phyloP scores from a whole-genome alignment of 2,329 filamentous ascomycete genomes.

The Plectosphaerella cucumerina region DNA sequence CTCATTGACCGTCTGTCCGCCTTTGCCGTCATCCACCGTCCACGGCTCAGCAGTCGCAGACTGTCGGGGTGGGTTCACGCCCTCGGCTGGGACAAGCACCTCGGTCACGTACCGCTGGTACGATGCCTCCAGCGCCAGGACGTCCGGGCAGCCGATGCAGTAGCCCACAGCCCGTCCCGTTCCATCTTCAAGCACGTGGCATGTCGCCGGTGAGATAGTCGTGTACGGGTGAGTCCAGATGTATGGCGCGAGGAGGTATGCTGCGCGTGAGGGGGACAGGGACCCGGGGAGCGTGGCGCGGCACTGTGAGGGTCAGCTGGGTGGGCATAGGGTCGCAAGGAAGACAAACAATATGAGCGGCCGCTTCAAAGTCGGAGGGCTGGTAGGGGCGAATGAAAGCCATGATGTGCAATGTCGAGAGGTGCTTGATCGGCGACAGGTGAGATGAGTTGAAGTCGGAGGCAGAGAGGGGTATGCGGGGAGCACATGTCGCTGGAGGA shows the following conservation, averaged over 20 bases:
- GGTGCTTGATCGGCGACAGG: too few species aligned
- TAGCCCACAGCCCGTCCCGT: slow-evolving; percentile 41
- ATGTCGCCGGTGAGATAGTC: slow-evolving; percentile 36
- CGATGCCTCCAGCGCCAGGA: slow-evolving; percentile 28
- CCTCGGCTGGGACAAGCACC: slow-evolving; percentile 23
- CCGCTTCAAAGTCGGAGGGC: slow-evolving; percentile 33
- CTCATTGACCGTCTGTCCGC: slow-evolving; percentile 20
- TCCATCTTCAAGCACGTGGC: slow-evolving; percentile 46
- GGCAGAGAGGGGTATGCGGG: too few species aligned
- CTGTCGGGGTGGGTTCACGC: slow-evolving; percentile 13
- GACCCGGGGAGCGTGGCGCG: slow-evolving; percentile 41
- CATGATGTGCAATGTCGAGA: slow-evolving; percentile 21
- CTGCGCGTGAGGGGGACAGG: slow-evolving; percentile 28
- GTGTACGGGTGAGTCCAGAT: slow-evolving; percentile 49
- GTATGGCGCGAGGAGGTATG: slow-evolving; percentile 37
- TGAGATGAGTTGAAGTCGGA: too few species aligned
- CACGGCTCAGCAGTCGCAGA: neutral
- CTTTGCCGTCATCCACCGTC: neutral
- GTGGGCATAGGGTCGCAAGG: neutral
- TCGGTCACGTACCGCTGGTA: slow-evolving; percentile 33
- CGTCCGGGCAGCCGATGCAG: slow-evolving; percentile 41
- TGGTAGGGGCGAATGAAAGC: slow-evolving; percentile 40
- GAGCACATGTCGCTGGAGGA: too few species aligned
- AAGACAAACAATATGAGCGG: slow-evolving; percentile 33
- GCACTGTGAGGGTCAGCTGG: slow-evolving; percentile 29